Evolutionary conservation across 2,329 filamentous ascomycete genomes (phyloP), one percentile per base, ranked within the genome.

Genomic region (Penicillium occitanis): DNA sequence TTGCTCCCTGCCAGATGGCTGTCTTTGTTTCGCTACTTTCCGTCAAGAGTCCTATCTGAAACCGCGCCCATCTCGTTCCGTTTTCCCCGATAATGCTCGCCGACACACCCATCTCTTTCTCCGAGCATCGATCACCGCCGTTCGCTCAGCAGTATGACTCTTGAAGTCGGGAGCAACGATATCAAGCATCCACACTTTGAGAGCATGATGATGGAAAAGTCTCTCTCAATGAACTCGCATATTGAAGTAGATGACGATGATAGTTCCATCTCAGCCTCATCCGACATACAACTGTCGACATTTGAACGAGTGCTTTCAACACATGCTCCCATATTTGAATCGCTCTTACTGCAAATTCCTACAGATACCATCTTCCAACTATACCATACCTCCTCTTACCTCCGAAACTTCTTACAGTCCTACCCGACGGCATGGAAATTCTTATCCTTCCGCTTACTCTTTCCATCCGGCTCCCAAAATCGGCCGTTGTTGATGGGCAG

Each of bases 341-440:
- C 85, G 48, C 80, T 88, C 28, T 80, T 87, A 58, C 79, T 84
- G 51, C 85, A 87, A 70, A 78, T 85, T 48, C 83, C 86, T 61
- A 88, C 86, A 50, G 75, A 82, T 68, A 78, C 84, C 63, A 82
- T 87, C 67, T 80, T 88, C 74, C 79, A 84, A 62, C 82, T 88
- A 66, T 86, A 86, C 72, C 86, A 88, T 71, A 85, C 85, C 42
- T 87, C 85, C 17, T 76, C 75, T 61, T 82, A 85, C 73, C 81
- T 88, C 65, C 82, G 84, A 70, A 76, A 75, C 62, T 86, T 87
- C 71, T 79, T 88, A 61, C 77, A 79, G 66, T 75, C 74, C n/a
- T 87, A 87, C 72, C 86, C 86, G 44, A 83, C 85, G 59, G 85
- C 86, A 77, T 88, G 86, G 85, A 84, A 82, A 72, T 83, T 85